Conservation (phyloP, 164 flowering plant species). For the Chimonanthus salicifolius region DNA sequence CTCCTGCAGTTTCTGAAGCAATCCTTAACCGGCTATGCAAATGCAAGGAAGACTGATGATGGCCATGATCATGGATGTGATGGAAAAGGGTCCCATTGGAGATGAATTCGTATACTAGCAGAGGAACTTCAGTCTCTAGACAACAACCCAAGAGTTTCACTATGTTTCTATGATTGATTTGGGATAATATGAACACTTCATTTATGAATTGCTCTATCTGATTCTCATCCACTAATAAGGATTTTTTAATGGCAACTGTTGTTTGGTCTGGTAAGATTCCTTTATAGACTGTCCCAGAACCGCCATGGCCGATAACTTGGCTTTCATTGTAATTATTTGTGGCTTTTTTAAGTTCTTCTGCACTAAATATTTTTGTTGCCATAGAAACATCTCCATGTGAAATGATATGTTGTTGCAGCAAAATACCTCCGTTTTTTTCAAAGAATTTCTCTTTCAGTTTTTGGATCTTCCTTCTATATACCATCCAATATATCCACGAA, state of each 20-base stretch:
- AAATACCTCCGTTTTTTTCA: conserved; percentile 11
- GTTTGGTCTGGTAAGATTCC: conserved; percentile 2
- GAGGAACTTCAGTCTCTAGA: conserved; percentile 36
- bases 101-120: conserved; percentile 42
- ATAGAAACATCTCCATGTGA: background rate
- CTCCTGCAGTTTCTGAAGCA: conserved; percentile 40
- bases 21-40: conserved; percentile 18
- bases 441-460: conserved; percentile 10
- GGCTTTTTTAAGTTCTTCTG: conserved; percentile 14
- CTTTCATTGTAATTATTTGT: conserved; percentile 12
- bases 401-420: background rate
- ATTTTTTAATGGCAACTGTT: conserved; percentile 8
- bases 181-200: conserved; percentile 27
- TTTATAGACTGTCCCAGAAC: conserved; percentile 6
- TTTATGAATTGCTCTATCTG: conserved; percentile 10
- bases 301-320: conserved; percentile 9
- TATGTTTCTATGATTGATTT: conserved; percentile 38
- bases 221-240: conserved; percentile 5
- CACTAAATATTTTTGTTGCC: conserved; percentile 5
- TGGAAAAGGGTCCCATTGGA: conserved; percentile 36
- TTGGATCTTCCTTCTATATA: conserved; percentile 7
- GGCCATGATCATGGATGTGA: conserved; percentile 20
- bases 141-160: conserved; percentile 40
- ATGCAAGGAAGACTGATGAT: background rate
- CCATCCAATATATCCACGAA: background rate